Evolutionary conservation across 441 rosid species (phyloP), one percentile per base, ranked within the genome.

Genomic region (Mallotus repandus): DNA sequence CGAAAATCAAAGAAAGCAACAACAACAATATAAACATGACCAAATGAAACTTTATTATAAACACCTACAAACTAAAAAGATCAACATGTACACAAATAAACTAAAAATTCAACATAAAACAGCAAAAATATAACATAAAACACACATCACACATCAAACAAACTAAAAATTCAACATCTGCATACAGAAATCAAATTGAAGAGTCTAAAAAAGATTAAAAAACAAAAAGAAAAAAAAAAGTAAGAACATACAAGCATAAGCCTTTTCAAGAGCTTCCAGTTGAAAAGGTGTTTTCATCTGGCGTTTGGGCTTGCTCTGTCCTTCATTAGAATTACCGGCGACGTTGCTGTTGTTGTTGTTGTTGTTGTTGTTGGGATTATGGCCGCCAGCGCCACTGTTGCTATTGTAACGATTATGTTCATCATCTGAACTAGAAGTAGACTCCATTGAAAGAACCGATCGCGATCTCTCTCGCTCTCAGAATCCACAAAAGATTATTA

Each of bases 251-350:
- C 99, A 77, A 69, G 97, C 84, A 86, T 87, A 95, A 69, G 96
- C 95, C 73, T 86, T 90, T 87, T 95, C 98, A 0, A 95, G 86
- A 70, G 87, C 84, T 75, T 93, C 92, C 22, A 95, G 97, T 82
- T 95, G 98, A 71, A 79, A 90, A 10, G 98, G 98, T 71, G 98
- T 95, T 81, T 95, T 95, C 99, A 95, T 95, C 93, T 90, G 97
- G 14, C 99, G 96, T 79, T 93, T 95, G 50, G 98, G 96, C 86
- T 86, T 95, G 69, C 76, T 57, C 29, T 54, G 79, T 64, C 87
- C 92, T 32, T 79, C 90, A 65, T 78, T 85, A 55, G 91, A 86
- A 78, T 70, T 73, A 52, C 69, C 82, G 49, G 68, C 62, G 69
- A 22, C 76, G 0, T 19, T 4, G 45, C 45, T 70, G 43, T 50